A percentile compares a stretch with the other conserved stretches of the same genome.
These are phyloP conservation scores for Ceratocystis ficicola DNA, from an alignment of 2,329 filamentous ascomycete species.

Conservation along the genomic window DNA sequence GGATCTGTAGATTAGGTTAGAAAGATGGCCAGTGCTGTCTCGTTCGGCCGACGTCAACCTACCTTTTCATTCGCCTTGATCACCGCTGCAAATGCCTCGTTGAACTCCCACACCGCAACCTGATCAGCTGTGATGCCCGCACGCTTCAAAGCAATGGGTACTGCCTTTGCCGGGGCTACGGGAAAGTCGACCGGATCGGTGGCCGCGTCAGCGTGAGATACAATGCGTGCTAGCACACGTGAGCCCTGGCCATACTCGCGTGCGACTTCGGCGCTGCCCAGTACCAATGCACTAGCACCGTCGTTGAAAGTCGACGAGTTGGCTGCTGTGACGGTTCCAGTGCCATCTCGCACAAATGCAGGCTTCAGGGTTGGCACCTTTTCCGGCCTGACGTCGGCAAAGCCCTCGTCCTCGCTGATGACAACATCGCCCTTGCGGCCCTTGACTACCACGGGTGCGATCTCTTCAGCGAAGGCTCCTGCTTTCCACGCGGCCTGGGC, in stretches of 20 bases:
- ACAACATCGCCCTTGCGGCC: slow-evolving; percentile 71
- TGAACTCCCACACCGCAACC: slow-evolving; percentile 94
- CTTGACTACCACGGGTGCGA: slow-evolving; percentile 76
- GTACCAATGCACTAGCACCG: slow-evolving; percentile 77
- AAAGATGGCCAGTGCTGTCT: background rate
- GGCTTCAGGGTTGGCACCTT: slow-evolving; percentile 81
- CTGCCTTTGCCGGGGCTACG: slow-evolving; percentile 79
- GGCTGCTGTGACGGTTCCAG: slow-evolving; percentile 83
- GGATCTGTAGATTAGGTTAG: slow-evolving; percentile 41
- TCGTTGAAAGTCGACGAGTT: slow-evolving; percentile 94
- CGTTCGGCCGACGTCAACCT: slow-evolving; percentile 19
- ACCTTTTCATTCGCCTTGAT: slow-evolving; percentile 90
- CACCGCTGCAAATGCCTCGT: slow-evolving; percentile 92
- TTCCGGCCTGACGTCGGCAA: slow-evolving; percentile 71
- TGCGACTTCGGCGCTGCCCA: slow-evolving; percentile 70
- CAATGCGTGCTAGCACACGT: slow-evolving; percentile 75
- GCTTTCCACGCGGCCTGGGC: slow-evolving; percentile 81
- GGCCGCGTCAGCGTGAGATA: slow-evolving; percentile 77
- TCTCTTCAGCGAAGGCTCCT: slow-evolving; percentile 75
- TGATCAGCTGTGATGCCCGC: slow-evolving; percentile 86
- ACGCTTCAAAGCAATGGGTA: slow-evolving; percentile 75
- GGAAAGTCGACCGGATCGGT: slow-evolving; percentile 90
- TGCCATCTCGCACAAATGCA: slow-evolving; percentile 75
- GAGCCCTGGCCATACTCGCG: slow-evolving; percentile 66
- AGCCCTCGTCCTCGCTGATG: slow-evolving; percentile 77